These are phyloP conservation scores for Epicoccum sorghinum DNA, from an alignment of 2,329 filamentous ascomycete genomes.

Conservation along the genomic window DNA sequence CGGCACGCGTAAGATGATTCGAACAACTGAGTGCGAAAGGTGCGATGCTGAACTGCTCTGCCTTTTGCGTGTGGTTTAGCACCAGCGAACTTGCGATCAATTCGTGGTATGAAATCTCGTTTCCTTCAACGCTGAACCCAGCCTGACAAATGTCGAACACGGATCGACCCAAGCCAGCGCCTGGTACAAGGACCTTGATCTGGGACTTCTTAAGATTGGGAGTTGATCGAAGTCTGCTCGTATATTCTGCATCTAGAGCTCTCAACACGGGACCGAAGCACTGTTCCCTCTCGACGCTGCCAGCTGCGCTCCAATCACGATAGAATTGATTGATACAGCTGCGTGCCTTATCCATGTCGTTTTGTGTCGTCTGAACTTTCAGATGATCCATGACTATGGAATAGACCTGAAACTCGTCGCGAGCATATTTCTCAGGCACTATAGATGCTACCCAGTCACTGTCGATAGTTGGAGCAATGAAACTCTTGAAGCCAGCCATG, in stretches of 20 bases:
- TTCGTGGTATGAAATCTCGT: conserved; percentile 95
- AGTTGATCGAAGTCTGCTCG: conserved; percentile 6
- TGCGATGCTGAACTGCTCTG: conserved; percentile 73
- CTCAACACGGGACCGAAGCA: conserved; percentile 77
- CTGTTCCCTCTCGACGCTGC: conserved; percentile 72
- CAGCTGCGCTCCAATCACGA: conserved; percentile 89
- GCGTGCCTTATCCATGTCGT: conserved; percentile 87
- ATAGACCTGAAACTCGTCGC: conserved; percentile 38
- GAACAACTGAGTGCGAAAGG: conserved; percentile 90
- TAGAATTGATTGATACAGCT: conserved; percentile 94
- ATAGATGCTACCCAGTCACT: conserved; percentile 43
- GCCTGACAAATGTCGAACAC: conserved; percentile 82
- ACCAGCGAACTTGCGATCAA: conserved; percentile 83
- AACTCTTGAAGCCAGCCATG: conserved; percentile 47
- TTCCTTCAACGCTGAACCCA: conserved; percentile 82
- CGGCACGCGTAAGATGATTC: conserved; percentile 74
- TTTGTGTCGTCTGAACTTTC: conserved; percentile 71
- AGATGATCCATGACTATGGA: conserved; percentile 66
- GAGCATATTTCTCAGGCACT: conserved; percentile 35
- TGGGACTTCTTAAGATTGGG: conserved; percentile 41
- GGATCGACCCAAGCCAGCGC: conserved; percentile 84
- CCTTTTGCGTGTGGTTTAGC: conserved; percentile 68
- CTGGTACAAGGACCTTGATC: conserved; percentile 79
- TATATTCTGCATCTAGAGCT: conserved; percentile 63
- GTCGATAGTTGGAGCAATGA: conserved; percentile 40